A percentile compares a stretch with the other conserved stretches of the same genome.
phyloP scores from a whole-genome alignment of 352 stramenopile species.

The Albugo candida region DNA sequence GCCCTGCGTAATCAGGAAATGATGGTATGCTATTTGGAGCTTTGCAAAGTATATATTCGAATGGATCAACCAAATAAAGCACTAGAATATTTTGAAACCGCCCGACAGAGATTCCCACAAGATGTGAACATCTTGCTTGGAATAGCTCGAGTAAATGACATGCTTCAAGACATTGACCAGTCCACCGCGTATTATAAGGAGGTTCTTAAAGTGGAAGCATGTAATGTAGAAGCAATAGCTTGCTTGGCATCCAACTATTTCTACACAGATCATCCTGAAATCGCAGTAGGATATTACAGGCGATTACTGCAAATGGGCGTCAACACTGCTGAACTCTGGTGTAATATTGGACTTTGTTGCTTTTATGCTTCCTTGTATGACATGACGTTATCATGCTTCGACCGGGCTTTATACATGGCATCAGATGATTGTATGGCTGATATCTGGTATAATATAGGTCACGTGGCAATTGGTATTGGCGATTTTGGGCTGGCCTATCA shows the following conservation, averaged over 20 bases:
- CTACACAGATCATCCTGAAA: slow-evolving; percentile 83
- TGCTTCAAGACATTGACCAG: slow-evolving; percentile 77
- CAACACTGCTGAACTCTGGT: slow-evolving; percentile 83
- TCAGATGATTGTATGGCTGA: slow-evolving; percentile 83
- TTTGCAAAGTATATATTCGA: slow-evolving; percentile 88
- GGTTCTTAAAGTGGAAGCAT: slow-evolving; percentile 72
- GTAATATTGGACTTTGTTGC: slow-evolving; percentile 87
- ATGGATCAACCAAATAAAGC: slow-evolving; percentile 89
- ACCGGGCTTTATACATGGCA: slow-evolving; percentile 71
- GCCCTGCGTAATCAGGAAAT: slow-evolving; percentile 75
- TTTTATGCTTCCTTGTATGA: slow-evolving; percentile 90
- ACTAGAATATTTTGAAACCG: slow-evolving; percentile 67
- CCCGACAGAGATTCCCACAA: slow-evolving; percentile 38
- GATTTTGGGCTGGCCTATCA: slow-evolving; percentile 86
- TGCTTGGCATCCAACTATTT: slow-evolving; percentile 87
- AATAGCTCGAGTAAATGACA: slow-evolving; percentile 82
- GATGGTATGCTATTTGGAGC: slow-evolving; percentile 79
- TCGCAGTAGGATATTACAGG: slow-evolving; percentile 85
- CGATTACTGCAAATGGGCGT: slow-evolving; percentile 87
- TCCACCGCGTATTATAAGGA: slow-evolving; percentile 74
- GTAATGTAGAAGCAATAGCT: slow-evolving; percentile 81
- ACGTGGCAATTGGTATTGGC: slow-evolving; percentile 83
- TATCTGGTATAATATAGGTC: slow-evolving; percentile 90
- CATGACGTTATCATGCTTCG: slow-evolving; percentile 87
- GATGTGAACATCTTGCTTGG: slow-evolving; percentile 70